Conservation (phyloP, 1,139 yeast genomes). For the Pichia terricola region DNA sequence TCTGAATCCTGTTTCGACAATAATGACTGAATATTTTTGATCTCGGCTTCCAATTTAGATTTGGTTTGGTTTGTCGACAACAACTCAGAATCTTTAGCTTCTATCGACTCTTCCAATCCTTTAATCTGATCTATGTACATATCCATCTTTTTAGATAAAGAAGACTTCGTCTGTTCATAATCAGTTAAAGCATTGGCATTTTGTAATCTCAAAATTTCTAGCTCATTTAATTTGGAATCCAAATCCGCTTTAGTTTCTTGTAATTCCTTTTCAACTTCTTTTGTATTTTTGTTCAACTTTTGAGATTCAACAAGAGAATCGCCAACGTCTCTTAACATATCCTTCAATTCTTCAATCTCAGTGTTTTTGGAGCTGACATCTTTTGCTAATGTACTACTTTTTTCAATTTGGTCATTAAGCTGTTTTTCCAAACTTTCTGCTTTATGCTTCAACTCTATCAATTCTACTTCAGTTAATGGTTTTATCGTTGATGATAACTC, state of each 20-base stretch:
- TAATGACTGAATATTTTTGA: constrained; percentile 20
- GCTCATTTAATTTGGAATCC: constrained; percentile 22
- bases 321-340: constrained; percentile 66
- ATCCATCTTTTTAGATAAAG: constrained; percentile 17
- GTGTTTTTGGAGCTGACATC: constrained; percentile 28
- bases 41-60: constrained; percentile 23
- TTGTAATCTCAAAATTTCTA: constrained; percentile 27
- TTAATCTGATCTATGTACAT: constrained; percentile 8
- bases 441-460: constrained; percentile 19
- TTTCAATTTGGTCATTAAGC: constrained; percentile 16
- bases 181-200: constrained; percentile 27
- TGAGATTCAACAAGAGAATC: constrained; percentile 55
- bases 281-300: constrained; percentile 14
- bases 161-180: constrained; percentile 24
- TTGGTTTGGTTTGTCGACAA: constrained; percentile 5
- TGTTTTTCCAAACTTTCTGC: constrained; percentile 11
- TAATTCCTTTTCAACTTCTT: constrained; percentile 14
- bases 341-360: constrained; percentile 53
- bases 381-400: constrained; percentile 5
- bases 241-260: constrained; percentile 13
- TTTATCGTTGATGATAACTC: constrained; percentile 2
- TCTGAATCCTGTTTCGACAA: constrained; percentile 5
- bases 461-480: constrained; percentile 9
- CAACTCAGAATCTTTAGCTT: constrained; percentile 5
- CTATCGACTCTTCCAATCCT: constrained; percentile 6